phyloP scores from a whole-genome alignment of 192 early-diverging fungal species.

The Obelidium mucronatum region DNA sequence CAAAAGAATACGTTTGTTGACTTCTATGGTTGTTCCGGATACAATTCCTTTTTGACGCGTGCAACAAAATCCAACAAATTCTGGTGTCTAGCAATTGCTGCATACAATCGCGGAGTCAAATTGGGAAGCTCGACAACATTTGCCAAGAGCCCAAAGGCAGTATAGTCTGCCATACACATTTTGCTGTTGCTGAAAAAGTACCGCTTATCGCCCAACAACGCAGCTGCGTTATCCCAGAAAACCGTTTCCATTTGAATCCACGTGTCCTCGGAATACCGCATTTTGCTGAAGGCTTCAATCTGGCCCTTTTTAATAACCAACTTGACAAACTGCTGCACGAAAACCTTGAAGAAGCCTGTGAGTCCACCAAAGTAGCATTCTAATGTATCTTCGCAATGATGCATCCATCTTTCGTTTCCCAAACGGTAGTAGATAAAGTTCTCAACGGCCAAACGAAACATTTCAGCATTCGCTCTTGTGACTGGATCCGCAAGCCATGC shows the following conservation, averaged over 20 bases:
- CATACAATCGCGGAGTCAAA: background rate
- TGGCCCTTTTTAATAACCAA: no score
- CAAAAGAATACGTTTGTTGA: no score
- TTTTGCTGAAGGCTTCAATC: no score
- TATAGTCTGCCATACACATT: constrained; percentile 13
- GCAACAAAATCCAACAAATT: constrained; percentile 8
- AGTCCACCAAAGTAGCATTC: background rate
- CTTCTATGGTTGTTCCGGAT: no score
- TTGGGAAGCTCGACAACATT: background rate
- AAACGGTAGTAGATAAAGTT: constrained; percentile 6
- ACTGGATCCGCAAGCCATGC: constrained; percentile 4
- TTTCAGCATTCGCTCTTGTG: background rate
- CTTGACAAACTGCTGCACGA: no score
- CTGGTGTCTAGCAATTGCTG: background rate
- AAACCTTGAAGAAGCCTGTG: no score
- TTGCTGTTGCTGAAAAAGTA: constrained; percentile 15
- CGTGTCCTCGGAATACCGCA: background rate
- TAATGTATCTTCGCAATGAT: background rate
- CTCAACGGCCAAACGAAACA: constrained; percentile 17
- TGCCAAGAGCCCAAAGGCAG: background rate
- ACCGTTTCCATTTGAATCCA: background rate
- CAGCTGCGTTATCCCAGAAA: background rate
- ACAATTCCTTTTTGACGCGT: constrained; percentile 2
- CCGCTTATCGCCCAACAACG: background rate
- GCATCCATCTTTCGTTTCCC: background rate